Conservation (phyloP, 441 rosid species). For the Syzygium syzygioides region DNA sequence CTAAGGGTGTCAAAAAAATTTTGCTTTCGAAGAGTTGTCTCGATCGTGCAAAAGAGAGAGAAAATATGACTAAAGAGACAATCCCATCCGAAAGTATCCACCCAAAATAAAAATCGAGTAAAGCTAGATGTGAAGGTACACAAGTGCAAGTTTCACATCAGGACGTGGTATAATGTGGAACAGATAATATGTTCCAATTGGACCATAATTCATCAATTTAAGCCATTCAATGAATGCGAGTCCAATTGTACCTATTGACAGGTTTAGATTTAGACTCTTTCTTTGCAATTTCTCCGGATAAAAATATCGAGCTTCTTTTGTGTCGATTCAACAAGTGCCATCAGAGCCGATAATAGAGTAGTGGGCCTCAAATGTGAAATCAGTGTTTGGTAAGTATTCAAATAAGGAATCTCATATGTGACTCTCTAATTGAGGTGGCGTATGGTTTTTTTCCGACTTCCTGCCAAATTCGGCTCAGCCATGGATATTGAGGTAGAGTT, state of each 20-base stretch:
- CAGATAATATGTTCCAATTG: neutral
- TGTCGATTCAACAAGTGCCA: neutral
- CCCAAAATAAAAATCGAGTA: neutral
- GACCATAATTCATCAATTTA: neutral
- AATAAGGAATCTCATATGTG: neutral
- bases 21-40: neutral
- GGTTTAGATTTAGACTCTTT: too few relatives aligned
- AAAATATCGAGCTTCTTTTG: too few relatives aligned
- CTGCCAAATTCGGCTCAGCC: neutral
- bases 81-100: neutral
- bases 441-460: neutral
- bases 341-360: neutral
- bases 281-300: too few relatives aligned
- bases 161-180: neutral
- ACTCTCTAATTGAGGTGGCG: neutral
- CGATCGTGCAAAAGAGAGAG: neutral
- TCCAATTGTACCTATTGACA: neutral
- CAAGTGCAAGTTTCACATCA: neutral
- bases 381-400: neutral
- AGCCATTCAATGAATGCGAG: fast-evolving
- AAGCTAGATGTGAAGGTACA: neutral
- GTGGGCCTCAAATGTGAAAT: neutral
- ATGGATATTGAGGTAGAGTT: neutral
- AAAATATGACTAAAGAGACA: neutral
- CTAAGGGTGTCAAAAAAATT: neutral